Conservation (phyloP, 225 moss, liverwort and hornwort species). For the Asterella californica region DNA sequence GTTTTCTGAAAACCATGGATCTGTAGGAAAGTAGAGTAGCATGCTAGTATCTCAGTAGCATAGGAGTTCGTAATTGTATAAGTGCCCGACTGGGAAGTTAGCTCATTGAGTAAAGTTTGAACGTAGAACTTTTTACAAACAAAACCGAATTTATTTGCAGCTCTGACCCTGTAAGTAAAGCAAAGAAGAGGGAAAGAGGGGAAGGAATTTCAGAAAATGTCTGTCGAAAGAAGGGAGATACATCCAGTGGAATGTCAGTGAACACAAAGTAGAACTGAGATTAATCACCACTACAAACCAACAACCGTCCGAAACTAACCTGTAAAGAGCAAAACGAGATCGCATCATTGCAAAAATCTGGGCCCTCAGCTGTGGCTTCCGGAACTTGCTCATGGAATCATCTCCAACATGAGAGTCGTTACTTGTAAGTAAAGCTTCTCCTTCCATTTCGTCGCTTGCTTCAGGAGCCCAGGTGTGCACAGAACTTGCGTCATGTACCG, state of each 20-base stretch:
- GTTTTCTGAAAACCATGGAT: too few species aligned
- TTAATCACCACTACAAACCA: not conserved
- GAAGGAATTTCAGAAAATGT: too few species aligned
- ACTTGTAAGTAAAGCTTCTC: conserved; percentile 69
- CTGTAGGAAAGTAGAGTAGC: too few species aligned
- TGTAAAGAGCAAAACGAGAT: conserved; percentile 64
- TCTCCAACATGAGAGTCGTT: conserved; percentile 70
- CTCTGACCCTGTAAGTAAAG: too few species aligned
- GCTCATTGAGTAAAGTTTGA: too few species aligned
- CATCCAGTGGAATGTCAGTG: not conserved
- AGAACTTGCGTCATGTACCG: conserved; percentile 46
- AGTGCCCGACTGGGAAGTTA: too few species aligned
- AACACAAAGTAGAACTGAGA: not conserved
- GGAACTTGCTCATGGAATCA: conserved; percentile 55
- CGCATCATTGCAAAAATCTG: conserved; percentile 60
- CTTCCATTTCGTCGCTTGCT: conserved; percentile 63
- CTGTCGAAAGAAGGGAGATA: too few species aligned
- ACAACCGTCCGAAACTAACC: conserved; percentile 32
- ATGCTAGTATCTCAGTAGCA: too few species aligned
- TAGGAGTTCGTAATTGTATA: too few species aligned
- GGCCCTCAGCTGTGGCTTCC: conserved; percentile 44
- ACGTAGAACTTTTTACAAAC: too few species aligned
- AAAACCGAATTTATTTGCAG: too few species aligned
- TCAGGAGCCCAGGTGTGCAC: conserved; percentile 53
- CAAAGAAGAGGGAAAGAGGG: too few species aligned